Percentiles rank a stretch among this genome's conserved stretches.
Conservation (phyloP, 2,329 filamentous ascomycete genomes). For the Didymella exigua region DNA sequence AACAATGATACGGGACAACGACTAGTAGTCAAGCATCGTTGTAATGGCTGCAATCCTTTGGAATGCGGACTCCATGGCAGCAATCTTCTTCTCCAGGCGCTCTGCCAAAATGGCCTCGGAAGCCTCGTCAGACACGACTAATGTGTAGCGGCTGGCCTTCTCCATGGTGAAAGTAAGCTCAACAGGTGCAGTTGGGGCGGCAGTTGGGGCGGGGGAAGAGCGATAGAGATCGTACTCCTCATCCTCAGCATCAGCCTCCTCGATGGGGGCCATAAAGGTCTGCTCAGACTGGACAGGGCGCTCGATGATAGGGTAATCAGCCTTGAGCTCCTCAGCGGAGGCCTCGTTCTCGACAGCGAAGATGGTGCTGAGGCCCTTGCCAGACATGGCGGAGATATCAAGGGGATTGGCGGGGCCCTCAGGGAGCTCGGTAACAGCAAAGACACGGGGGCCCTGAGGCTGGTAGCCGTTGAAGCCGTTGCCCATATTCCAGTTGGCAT, state of each 20-base stretch:
- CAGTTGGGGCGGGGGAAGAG: slow-evolving; percentile 46
- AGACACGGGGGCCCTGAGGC: slow-evolving; percentile 63
- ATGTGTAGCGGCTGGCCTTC: slow-evolving; percentile 68
- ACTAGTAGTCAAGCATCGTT: slow-evolving; percentile 41
- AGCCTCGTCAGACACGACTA: slow-evolving; percentile 64
- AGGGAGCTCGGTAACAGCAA: slow-evolving; percentile 73
- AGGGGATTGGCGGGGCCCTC: slow-evolving; percentile 66
- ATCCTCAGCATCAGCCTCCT: slow-evolving; percentile 58
- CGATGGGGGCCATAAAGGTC: slow-evolving; percentile 17
- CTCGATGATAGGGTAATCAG: slow-evolving; percentile 57
- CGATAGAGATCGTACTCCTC: slow-evolving; percentile 67
- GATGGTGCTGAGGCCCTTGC: slow-evolving; percentile 61
- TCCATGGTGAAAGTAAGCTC: slow-evolving; percentile 59
- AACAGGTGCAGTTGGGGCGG: slow-evolving; percentile 35
- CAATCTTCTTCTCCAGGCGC: slow-evolving; percentile 43
- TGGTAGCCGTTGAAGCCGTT: slow-evolving; percentile 59
- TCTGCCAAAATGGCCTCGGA: slow-evolving; percentile 39
- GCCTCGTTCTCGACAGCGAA: slow-evolving; percentile 45
- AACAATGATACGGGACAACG: background rate
- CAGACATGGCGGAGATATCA: slow-evolving; percentile 67
- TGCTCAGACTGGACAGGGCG: slow-evolving; percentile 39
- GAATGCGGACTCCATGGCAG: slow-evolving; percentile 40
- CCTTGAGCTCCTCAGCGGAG: slow-evolving; percentile 56
- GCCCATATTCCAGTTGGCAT: slow-evolving; percentile 56
- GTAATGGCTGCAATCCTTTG: slow-evolving; percentile 44